Evolutionary conservation across 176 grass and related monocot species (phyloP), one percentile per base, ranked within the genome.

Genomic region (Oryza glaberrima): DNA sequence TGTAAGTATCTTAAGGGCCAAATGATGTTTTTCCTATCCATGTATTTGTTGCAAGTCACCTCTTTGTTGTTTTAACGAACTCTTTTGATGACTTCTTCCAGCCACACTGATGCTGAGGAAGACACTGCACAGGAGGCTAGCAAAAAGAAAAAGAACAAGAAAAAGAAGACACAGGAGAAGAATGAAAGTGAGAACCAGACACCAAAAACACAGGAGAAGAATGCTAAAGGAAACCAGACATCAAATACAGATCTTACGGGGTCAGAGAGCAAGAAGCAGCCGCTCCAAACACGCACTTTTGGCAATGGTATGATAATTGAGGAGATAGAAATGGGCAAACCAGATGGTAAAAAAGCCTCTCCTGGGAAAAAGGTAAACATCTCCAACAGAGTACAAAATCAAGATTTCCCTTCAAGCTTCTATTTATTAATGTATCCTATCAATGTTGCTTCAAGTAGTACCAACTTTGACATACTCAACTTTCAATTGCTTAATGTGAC

Each of bases 251-350:
- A 82, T 73, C 46, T 72, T 72, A 22, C 3, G 14, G 84, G 86
- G 41, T 72, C 81, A 72, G 72, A 86, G n/a, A 54, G 81, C 44
- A 93, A 85, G 48, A 79, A 85, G 45, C 46, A 84, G 44, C 65
- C 89, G 70, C 77, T 67, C 2, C 90, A 89, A 89, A 78, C 81
- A 16, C 82, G 91, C 3, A 96, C 91, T 35, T 96, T 94, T 88
- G 84, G 70, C 81, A 99, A 94, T 90, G 96, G 94, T 67, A 66
- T 99, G 88, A 85, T 83, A 30, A 79, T 99, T 81, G 63, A 99
- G 82, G 84, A 91, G 76, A 75, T 96, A n/a, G 78, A 34, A 7
- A 84, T 92, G 83, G 97, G 97, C 28, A 93, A 88, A 65, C 92
- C 91, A 82, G 94, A 96, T 67, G 97, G 94, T 69, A 92, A 94